These are phyloP conservation scores for Aciculosporium take DNA, from an alignment of 2,329 filamentous ascomycete species.

Conservation along the genomic window DNA sequence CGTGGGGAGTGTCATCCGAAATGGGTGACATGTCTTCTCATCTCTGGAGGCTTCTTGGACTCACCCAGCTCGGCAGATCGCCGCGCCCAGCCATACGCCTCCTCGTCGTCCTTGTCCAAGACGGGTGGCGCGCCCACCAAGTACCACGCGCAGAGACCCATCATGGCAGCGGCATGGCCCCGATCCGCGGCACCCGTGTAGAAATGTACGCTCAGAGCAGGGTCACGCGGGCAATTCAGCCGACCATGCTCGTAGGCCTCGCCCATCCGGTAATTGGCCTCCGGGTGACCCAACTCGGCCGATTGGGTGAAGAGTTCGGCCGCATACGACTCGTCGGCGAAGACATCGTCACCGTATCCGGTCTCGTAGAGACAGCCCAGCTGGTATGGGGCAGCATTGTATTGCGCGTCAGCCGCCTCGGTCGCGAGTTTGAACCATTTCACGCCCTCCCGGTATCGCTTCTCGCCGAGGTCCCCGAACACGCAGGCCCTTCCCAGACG, in stretches of 20 bases:
- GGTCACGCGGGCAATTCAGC: conserved; percentile 76
- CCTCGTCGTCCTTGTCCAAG: conserved; percentile 85
- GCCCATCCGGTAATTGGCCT: conserved; percentile 80
- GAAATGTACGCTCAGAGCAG: conserved; percentile 89
- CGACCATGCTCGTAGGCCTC: conserved; percentile 92
- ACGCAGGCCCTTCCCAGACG: conserved; percentile 83
- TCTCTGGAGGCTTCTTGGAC: too few relatives aligned
- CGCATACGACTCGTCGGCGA: conserved; percentile 79
- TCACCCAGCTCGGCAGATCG: conserved; percentile 74
- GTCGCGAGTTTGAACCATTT: conserved; percentile 94
- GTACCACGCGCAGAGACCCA: conserved; percentile 98
- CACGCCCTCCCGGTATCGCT: conserved; percentile 76
- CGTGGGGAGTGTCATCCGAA: too few relatives aligned
- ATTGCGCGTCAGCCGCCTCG: conserved; percentile 79
- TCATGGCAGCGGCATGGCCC: conserved; percentile 80
- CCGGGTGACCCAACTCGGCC: conserved; percentile 76
- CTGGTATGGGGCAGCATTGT: conserved; percentile 86
- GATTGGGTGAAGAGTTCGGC: conserved; percentile 90
- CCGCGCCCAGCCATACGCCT: conserved; percentile 92
- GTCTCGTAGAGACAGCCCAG: conserved; percentile 78
- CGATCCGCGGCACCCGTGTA: conserved; percentile 85
- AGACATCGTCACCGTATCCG: conserved; percentile 89
- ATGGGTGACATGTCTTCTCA: neutral
- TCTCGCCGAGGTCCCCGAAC: conserved; percentile 74
- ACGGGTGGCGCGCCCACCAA: conserved; percentile 88